Base-by-base conservation (phyloP, 495 filamentous ascomycete species). In the Baudoinia panamericana region DNA sequence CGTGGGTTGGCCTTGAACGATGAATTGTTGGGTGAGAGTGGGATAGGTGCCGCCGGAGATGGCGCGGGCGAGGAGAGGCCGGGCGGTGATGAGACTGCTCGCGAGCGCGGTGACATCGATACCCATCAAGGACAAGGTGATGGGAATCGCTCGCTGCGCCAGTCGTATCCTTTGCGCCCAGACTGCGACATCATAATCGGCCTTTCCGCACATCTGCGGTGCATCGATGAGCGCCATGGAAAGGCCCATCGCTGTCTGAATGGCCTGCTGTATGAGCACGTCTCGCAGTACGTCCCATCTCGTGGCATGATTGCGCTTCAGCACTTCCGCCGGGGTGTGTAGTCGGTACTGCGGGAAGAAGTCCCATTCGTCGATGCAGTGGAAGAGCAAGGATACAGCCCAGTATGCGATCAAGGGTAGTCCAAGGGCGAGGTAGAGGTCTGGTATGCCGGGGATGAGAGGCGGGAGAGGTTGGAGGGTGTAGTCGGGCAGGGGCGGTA, bases 371-470 rank as follows among this genome's bases (percentile, higher is more conserved):
- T 94, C 87, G 53, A 95, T 70, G 46, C 75, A 56, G 63, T 94
- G 84, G 64, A 90, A 97, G 54, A 90, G 59, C 57, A 82, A 63
- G n/a, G 86, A 93, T 28, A 92, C 51, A 21, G 61, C 63, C 88
- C 90, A 95, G 67, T 96, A 96, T 28, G 81, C 83, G 51, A 82
- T 55, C 36, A 92, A 71, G n/a, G 85, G 84, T 5, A 81, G 63
- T 26, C 82, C 56, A 33, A 90, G 65, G 15, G 77, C 67, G 17
- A 94, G 62, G 57, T 78, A 73, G 53, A 76, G 76, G 60, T 96
- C 90, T 16, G 83, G 71, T n/a, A 94, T 69, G 54, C 72, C 75
- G 27, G 84, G 67, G 30, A 94, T 44, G 22, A 94, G 63, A 25
- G 84, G 72, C 44, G 75, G 70, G 21, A 77, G 73, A 6, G 76